A percentile compares a stretch with the other conserved stretches of the same genome.
Conservation (phyloP, 495 filamentous ascomycete species). For the Neurospora tetrasperma region DNA sequence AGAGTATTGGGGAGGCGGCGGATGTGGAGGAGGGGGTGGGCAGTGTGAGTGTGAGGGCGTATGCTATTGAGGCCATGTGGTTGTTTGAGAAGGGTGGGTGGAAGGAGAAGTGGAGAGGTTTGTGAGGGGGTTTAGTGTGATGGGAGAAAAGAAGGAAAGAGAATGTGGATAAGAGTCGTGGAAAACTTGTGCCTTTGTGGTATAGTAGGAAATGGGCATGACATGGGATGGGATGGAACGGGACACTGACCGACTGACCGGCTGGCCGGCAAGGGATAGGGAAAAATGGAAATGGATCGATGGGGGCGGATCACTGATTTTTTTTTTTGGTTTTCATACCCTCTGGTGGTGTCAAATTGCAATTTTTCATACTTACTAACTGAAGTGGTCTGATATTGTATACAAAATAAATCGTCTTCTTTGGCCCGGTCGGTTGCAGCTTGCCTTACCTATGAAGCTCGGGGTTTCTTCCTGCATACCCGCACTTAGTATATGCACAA, state of each 20-base stretch:
- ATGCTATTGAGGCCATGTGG: slow-evolving; percentile 88
- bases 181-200: neutral
- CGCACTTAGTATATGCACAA: no score
- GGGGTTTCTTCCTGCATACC: no score
- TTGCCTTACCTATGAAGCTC: no score
- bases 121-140: slow-evolving; percentile 6
- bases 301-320: neutral
- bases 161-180: neutral
- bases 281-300: neutral
- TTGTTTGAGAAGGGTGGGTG: slow-evolving; percentile 74
- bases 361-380: neutral
- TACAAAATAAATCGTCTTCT: no score
- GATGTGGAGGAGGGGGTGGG: slow-evolving; percentile 38
- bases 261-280: neutral
- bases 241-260: no score
- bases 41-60: slow-evolving; percentile 54
- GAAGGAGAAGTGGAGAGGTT: slow-evolving; percentile 35
- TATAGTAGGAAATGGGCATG: no score
- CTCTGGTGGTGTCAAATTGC: neutral
- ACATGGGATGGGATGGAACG: neutral
- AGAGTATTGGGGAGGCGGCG: slow-evolving; percentile 60
- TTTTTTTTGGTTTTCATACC: neutral
- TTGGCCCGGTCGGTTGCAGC: no score
- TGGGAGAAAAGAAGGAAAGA: neutral
- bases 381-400: neutral